phyloP scores from a whole-genome alignment of 176 grass and related monocot genomes.

The Eleusine indica region DNA sequence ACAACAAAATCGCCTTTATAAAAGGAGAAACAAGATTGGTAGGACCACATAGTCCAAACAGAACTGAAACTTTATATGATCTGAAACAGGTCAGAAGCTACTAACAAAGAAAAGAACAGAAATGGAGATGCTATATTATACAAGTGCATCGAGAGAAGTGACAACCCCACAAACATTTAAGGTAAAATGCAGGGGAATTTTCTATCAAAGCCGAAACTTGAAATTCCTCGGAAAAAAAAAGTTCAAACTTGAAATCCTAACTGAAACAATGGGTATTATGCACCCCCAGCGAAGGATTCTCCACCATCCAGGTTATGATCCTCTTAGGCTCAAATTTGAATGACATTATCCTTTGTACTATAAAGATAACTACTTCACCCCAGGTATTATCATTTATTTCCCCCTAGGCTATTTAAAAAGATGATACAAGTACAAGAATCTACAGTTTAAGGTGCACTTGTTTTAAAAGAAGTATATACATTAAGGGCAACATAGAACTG shows the following conservation, averaged over 20 bases:
- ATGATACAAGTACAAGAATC: not conserved
- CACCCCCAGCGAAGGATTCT: not conserved
- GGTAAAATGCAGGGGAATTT: too few species aligned
- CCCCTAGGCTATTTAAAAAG: not conserved
- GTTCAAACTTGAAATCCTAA: not conserved
- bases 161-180: too few species aligned
- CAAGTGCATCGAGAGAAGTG: not conserved
- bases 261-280: not conserved
- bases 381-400: not conserved
- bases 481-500: not conserved
- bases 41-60: not conserved
- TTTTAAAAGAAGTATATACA: not conserved
- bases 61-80: not conserved
- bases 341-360: not conserved
- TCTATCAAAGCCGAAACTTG: not conserved
- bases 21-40: too few species aligned
- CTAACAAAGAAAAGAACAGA: not conserved
- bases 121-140: not conserved
- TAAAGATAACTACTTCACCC: not conserved
- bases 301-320: not conserved
- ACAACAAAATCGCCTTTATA: too few species aligned
- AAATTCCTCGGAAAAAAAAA: not conserved
- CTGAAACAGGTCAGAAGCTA: not conserved
- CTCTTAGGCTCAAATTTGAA: not conserved
- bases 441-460: not conserved